Evolutionary conservation across 2,329 filamentous ascomycete genomes (phyloP), one percentile per base, ranked within the genome.

Genomic region (Aureobasidium sp.): DNA sequence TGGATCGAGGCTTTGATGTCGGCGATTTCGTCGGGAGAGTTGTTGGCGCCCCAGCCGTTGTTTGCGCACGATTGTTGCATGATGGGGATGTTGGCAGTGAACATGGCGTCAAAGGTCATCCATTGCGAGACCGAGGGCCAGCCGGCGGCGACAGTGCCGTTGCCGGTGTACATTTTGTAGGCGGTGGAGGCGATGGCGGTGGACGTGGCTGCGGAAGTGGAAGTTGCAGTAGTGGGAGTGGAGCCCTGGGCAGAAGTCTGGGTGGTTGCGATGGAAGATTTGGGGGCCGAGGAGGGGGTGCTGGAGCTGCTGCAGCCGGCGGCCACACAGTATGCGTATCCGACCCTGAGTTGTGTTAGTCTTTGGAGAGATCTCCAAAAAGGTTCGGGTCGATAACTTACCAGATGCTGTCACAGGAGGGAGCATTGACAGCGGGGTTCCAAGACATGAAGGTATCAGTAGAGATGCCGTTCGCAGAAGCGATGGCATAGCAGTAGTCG

Each of bases 1-100:
- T 68, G 55, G 63, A 79, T 76, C 25, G 72, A 72, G 17, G 68
- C 60, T 59, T 74, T 72, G 64, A 79, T 71, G 52, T 73, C 68
- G 27, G 68, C 65, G 17, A 70, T 74, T 65, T 79, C 77, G 8
- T 68, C 63, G 44, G 70, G 68, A 25, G 69, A 70, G 66, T 78
- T 73, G 68, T 78, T 72, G n/a, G 70, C 63, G 12, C 70, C 70
- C 52, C 51, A 52, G 62, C 68, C 68, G 61, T 71, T 70, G 47
- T 71, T 67, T 15, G 67, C 64, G 70, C 76, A 79, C 17, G 74
- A 75, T 25, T 63, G 63, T 25, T 67, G 66, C 64, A 79, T 75
- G 53, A 69, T 70, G 20, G 67, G 59, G 48, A 68, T 66, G 64
- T 77, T 78, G 56, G 68, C 67, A 1, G 63, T 48, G 61, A 70